A percentile compares a stretch with the other conserved stretches of the same genome.
phyloP scores from a whole-genome alignment of 129 eudicot species.

The Gnaphalium uliginosum region DNA sequence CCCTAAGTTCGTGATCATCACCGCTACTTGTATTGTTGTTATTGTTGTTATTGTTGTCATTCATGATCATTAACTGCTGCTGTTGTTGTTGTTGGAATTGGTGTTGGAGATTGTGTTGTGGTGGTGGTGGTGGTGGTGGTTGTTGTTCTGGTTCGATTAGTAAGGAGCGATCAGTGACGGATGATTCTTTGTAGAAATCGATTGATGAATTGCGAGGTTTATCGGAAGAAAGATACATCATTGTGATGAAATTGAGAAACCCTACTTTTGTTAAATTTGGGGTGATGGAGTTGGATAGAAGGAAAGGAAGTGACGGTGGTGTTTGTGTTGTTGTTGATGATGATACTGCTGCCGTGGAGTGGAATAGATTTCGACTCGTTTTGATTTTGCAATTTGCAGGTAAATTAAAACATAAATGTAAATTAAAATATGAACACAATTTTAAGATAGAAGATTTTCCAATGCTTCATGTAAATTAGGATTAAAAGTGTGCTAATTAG shows the following conservation, averaged over 20 bases:
- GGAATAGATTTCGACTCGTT: background rate
- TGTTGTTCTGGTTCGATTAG: slow-evolving; percentile 38
- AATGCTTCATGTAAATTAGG: too few relatives aligned
- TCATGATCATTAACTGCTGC: slow-evolving; percentile 32
- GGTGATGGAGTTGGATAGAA: background rate
- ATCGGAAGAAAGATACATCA: slow-evolving; percentile 38
- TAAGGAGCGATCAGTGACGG: slow-evolving; percentile 23
- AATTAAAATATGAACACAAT: too few relatives aligned
- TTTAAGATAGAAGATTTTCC: too few relatives aligned
- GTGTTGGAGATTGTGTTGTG: slow-evolving; percentile 10
- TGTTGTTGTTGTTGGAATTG: slow-evolving; percentile 22
- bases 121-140: slow-evolving; percentile 4
- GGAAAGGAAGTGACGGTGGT: background rate
- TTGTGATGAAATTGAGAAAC: background rate
- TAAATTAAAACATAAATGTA: too few relatives aligned
- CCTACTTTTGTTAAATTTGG: background rate
- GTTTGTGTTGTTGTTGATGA: background rate
- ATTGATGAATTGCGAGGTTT: slow-evolving; percentile 41
- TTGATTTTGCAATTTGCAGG: too few relatives aligned
- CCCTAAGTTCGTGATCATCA: slow-evolving; percentile 42
- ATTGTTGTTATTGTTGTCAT: slow-evolving; percentile 34
- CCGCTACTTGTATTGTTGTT: slow-evolving; percentile 39
- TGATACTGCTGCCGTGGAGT: background rate
- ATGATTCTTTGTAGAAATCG: slow-evolving; percentile 51
- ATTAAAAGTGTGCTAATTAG: too few relatives aligned